A percentile compares a stretch with the other conserved stretches of the same genome.
Conservation (phyloP, 108 stramenopile species). For the Nannochloropsis granulata region DNA sequence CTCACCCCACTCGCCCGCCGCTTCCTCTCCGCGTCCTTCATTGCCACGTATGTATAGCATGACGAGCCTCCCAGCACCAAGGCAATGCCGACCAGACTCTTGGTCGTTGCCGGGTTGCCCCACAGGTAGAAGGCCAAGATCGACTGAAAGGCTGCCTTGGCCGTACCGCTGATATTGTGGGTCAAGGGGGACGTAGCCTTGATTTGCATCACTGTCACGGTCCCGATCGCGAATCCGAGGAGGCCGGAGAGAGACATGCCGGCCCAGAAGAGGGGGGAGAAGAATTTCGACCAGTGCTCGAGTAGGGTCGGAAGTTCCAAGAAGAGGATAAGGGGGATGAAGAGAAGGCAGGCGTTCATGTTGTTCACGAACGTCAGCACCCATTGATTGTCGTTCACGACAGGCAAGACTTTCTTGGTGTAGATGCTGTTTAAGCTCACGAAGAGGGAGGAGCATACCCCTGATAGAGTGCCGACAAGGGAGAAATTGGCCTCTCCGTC, state of each 20-base stretch:
- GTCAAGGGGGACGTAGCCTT: slow-evolving; percentile 79
- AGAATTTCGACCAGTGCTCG: slow-evolving; percentile 37
- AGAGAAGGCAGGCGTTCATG: slow-evolving; percentile 69
- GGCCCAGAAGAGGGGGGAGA: slow-evolving; percentile 53
- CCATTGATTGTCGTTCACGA: slow-evolving; percentile 82
- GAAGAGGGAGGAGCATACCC: slow-evolving; percentile 67
- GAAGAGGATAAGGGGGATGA: slow-evolving; percentile 58
- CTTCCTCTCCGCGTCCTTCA: background rate
- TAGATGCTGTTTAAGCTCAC: slow-evolving; percentile 84
- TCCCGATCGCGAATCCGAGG: slow-evolving; percentile 85
- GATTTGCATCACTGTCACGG: slow-evolving; percentile 86
- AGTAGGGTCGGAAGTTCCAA: slow-evolving; percentile 52
- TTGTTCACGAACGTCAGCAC: slow-evolving; percentile 82
- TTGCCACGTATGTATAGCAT: slow-evolving; percentile 53
- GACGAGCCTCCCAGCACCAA: slow-evolving; percentile 62
- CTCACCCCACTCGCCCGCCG: background rate
- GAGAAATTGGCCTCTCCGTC: slow-evolving; percentile 70
- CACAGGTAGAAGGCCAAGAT: slow-evolving; percentile 80
- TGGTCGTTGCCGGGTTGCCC: slow-evolving; percentile 64
- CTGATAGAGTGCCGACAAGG: slow-evolving; percentile 57
- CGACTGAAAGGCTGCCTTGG: slow-evolving; percentile 54
- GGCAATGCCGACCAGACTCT: slow-evolving; percentile 63
- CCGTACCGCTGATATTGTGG: slow-evolving; percentile 89
- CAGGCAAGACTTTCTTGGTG: slow-evolving; percentile 67
- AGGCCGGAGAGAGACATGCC: slow-evolving; percentile 72